Evolutionary conservation across 2,329 filamentous ascomycete genomes (phyloP).

Genomic region (Rhynchosporium graminicola): DNA sequence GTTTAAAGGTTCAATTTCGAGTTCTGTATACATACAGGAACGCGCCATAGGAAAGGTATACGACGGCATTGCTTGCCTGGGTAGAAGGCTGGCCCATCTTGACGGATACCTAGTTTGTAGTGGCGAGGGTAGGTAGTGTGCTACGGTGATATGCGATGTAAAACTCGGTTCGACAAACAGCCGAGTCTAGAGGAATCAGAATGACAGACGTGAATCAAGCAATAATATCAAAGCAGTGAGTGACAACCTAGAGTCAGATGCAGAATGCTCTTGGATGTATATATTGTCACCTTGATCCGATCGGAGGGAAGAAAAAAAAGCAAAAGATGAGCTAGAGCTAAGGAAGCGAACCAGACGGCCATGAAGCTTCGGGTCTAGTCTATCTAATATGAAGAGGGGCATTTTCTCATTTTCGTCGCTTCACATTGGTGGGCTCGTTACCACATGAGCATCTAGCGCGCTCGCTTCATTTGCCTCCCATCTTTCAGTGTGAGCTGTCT

Average conservation of each 20-base stretch:
- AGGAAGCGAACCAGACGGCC: not conserved
- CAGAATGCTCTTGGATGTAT: not conserved
- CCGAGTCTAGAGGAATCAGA: too few relatives aligned
- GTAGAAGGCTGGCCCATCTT: conserved; percentile 74
- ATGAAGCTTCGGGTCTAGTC: too few relatives aligned
- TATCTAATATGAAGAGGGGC: too few relatives aligned
- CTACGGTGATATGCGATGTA: not conserved
- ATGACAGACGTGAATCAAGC: too few relatives aligned
- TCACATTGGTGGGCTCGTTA: too few relatives aligned
- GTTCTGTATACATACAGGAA: conserved; percentile 63
- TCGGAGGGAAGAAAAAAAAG: conserved; percentile 1
- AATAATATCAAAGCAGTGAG: not conserved
- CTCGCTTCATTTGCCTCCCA: not conserved
- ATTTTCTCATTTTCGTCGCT: too few relatives aligned
- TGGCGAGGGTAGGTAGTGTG: not conserved
- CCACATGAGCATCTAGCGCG: not conserved
- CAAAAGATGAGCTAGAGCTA: not conserved
- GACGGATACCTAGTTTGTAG: not conserved
- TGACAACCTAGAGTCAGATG: not conserved
- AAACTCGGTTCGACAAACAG: not conserved
- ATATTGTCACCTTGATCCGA: not conserved
- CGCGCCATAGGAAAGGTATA: conserved; percentile 75
- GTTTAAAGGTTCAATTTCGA: not conserved
- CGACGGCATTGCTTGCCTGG: conserved; percentile 77
- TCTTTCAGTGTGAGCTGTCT: too few relatives aligned